Conservation (phyloP, 2,329 filamentous ascomycete species). For the Colletotrichum eremochloae region DNA sequence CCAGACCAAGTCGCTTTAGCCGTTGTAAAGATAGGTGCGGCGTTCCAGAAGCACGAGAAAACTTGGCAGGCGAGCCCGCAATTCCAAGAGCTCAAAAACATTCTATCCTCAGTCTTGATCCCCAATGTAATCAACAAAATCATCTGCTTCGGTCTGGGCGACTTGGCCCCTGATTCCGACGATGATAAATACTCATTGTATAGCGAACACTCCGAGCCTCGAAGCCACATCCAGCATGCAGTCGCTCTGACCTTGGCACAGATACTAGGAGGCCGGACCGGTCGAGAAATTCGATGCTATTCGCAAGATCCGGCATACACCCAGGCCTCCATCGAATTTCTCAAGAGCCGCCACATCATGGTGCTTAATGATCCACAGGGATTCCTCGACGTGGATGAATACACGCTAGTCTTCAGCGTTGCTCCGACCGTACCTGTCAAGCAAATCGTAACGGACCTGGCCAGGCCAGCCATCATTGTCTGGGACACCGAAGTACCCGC, state of each 20-base stretch:
- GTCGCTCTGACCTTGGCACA: constrained; percentile 4
- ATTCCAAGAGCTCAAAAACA: neutral
- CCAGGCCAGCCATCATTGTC: constrained; percentile 43
- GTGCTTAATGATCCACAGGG: constrained; percentile 39
- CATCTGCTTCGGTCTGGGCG: constrained; percentile 20
- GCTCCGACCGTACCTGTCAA: constrained; percentile 43
- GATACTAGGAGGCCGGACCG: neutral
- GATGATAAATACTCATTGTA: neutral
- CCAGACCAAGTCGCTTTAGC: neutral
- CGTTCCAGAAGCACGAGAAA: neutral
- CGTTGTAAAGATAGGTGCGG: neutral
- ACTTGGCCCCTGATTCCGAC: neutral
- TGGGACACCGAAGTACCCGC: constrained; percentile 21
- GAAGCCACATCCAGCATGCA: constrained; percentile 4
- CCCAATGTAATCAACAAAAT: constrained; percentile 6
- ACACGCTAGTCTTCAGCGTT: constrained; percentile 42
- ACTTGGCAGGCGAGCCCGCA: neutral
- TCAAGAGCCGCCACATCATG: constrained; percentile 21
- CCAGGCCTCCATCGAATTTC: neutral
- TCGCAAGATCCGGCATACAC: constrained; percentile 18
- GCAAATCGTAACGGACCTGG: constrained; percentile 44
- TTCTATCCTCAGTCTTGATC: neutral
- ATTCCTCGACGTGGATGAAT: constrained; percentile 43
- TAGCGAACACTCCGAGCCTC: neutral
- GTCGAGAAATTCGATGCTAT: constrained; percentile 4